These are phyloP conservation scores for Boletales sp. DNA, from an alignment of 768 basidiomycete species.

Conservation along the genomic window DNA sequence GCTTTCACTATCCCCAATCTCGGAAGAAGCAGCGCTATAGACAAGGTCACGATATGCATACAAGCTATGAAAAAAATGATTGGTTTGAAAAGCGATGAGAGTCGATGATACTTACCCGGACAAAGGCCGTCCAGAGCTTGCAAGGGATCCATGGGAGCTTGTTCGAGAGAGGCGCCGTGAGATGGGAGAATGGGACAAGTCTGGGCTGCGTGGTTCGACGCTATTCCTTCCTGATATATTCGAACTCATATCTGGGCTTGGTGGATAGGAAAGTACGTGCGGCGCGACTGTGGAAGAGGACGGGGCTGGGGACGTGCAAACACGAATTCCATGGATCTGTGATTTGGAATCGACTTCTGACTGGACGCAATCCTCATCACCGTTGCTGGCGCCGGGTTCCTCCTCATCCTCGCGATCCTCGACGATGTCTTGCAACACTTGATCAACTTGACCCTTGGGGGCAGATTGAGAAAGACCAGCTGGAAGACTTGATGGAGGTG, in stretches of 20 bases:
- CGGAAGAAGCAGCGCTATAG: conserved; percentile 13
- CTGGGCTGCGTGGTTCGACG: conserved; percentile 25
- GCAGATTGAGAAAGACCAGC: conserved; percentile 29
- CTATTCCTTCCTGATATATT: conserved; percentile 18
- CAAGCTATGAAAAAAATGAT: conserved; percentile 8
- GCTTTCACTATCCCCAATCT: conserved; percentile 24
- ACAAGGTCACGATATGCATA: conserved; percentile 14
- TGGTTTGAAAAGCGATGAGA: neutral
- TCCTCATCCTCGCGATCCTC: conserved; percentile 50
- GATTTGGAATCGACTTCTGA: conserved; percentile 18
- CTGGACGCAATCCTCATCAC: conserved; percentile 16
- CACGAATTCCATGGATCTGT: conserved; percentile 57
- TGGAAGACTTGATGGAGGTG: conserved; percentile 38
- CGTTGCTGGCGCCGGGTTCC: conserved; percentile 15
- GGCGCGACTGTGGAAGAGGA: conserved; percentile 24
- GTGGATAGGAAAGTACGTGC: conserved; percentile 22
- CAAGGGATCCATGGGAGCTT: conserved; percentile 23
- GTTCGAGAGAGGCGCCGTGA: conserved; percentile 23
- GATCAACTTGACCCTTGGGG: conserved; percentile 25
- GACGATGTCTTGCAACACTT: conserved; percentile 53
- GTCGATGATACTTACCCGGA: conserved; percentile 12
- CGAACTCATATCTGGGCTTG: conserved; percentile 17
- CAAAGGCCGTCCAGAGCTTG: conserved; percentile 25
- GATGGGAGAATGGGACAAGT: conserved; percentile 14
- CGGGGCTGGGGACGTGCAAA: conserved; percentile 43